phyloP scores from a whole-genome alignment of 139 green algal genomes.

The Chlorella sp. region DNA sequence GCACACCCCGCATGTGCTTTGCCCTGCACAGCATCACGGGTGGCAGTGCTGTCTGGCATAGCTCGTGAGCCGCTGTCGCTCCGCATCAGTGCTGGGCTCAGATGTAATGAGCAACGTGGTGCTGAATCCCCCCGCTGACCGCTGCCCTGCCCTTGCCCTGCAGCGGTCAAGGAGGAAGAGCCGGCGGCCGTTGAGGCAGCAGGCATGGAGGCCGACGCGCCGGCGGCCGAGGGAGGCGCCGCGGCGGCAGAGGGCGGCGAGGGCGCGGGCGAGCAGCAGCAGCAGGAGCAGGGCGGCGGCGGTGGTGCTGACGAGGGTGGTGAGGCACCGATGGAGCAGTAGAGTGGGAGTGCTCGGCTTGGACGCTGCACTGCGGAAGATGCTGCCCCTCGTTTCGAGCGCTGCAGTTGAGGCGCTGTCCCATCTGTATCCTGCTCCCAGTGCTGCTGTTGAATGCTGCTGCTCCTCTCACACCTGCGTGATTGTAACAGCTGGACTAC shows the following conservation, averaged over 20 bases:
- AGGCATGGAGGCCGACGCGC: constrained; percentile 14
- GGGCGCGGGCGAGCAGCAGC: not conserved
- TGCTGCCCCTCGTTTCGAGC: not conserved
- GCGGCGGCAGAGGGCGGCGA: constrained; percentile 1
- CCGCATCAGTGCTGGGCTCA: too few relatives aligned
- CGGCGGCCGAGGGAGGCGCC: constrained; percentile 2
- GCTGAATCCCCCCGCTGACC: not conserved
- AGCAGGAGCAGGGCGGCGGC: constrained; percentile 20
- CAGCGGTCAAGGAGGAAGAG: constrained; percentile 46
- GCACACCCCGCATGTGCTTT: too few relatives aligned
- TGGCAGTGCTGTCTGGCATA: too few relatives aligned
- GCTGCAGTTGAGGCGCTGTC: not conserved
- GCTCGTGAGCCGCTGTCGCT: too few relatives aligned
- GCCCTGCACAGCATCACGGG: too few relatives aligned
- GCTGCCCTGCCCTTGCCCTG: not conserved
- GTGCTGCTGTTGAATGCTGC: too few relatives aligned
- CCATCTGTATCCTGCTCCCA: too few relatives aligned
- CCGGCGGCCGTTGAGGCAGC: not conserved
- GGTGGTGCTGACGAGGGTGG: constrained; percentile 16
- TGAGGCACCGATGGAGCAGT: constrained; percentile 47
- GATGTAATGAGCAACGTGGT: too few relatives aligned
- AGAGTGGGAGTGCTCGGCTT: not conserved
- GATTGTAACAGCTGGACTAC: too few relatives aligned
- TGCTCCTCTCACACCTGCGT: too few relatives aligned
- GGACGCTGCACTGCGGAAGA: not conserved